A percentile compares a stretch with the other conserved stretches of the same genome.
Evolutionary conservation across 441 rosid genomes (phyloP).

Genomic region (Gossypium laxum): DNA sequence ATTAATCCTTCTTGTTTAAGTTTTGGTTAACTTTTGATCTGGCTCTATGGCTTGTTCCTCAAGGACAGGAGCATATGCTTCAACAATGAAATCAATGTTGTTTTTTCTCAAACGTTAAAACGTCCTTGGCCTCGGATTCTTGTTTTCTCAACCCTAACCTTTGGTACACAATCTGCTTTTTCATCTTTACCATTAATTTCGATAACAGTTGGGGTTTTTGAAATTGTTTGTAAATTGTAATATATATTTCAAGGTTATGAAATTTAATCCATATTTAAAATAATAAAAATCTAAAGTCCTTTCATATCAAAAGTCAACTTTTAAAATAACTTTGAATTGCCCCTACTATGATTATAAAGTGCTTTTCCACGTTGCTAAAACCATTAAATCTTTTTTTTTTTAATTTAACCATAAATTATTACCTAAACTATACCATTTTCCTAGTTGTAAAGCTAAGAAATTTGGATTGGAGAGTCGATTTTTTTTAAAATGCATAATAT

Average conservation of each 20-base stretch:
- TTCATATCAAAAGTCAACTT: too few relatives aligned
- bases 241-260: too few relatives aligned
- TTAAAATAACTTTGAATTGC: too few relatives aligned
- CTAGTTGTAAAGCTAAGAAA: too few relatives aligned
- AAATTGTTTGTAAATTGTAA: not conserved
- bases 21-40: not conserved
- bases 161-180: not conserved
- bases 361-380: too few relatives aligned
- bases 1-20: not conserved
- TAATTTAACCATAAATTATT: not conserved
- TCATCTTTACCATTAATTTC: not conserved
- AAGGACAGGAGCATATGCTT: not conserved
- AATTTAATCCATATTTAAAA: too few relatives aligned
- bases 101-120: not conserved
- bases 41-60: not conserved
- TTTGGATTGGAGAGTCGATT: not conserved
- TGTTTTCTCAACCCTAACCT: not conserved
- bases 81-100: not conserved
- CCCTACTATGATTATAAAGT: too few relatives aligned
- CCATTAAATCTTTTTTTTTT: not conserved
- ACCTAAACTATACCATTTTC: too few relatives aligned
- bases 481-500: not conserved
- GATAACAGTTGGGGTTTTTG: not conserved
- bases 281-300: too few relatives aligned
- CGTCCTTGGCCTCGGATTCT: constrained; percentile 10